These are phyloP conservation scores for Skeletonema menzelii DNA, from an alignment of 108 stramenopile genomes.

Conservation along the genomic window DNA sequence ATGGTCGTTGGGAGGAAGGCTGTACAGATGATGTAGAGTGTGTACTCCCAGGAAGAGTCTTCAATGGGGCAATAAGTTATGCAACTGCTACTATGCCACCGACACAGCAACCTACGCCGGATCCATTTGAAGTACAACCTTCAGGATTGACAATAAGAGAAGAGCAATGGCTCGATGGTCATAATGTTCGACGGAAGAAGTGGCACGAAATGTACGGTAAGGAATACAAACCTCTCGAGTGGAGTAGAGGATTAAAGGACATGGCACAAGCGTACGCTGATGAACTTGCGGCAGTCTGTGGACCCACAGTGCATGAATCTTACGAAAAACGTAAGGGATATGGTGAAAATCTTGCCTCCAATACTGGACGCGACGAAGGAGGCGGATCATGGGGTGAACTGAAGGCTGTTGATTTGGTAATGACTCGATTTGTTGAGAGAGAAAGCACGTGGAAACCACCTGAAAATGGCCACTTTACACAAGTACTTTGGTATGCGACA, in stretches of 20 bases:
- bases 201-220: constrained; percentile 1
- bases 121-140: background rate
- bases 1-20: background rate
- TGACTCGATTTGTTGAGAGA: constrained; percentile 7
- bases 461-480: constrained; percentile 8
- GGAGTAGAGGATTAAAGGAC: background rate
- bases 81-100: background rate
- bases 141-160: constrained; percentile 1
- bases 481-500: constrained; percentile 13
- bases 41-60: background rate
- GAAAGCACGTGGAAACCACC: background rate
- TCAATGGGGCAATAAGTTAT: background rate
- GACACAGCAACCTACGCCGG: background rate
- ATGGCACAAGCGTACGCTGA: constrained; percentile 1
- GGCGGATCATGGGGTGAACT: background rate
- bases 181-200: background rate
- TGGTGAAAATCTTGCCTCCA: constrained; percentile 17
- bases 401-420: background rate
- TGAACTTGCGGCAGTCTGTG: background rate
- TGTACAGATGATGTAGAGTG: background rate
- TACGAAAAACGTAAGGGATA: background rate
- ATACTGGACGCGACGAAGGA: background rate
- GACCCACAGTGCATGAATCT: background rate
- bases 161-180: constrained; percentile 1
- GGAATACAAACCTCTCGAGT: background rate